Evolutionary conservation across 2,329 filamentous ascomycete species (phyloP).

Genomic region (Cylindrodendrum hubeiense): DNA sequence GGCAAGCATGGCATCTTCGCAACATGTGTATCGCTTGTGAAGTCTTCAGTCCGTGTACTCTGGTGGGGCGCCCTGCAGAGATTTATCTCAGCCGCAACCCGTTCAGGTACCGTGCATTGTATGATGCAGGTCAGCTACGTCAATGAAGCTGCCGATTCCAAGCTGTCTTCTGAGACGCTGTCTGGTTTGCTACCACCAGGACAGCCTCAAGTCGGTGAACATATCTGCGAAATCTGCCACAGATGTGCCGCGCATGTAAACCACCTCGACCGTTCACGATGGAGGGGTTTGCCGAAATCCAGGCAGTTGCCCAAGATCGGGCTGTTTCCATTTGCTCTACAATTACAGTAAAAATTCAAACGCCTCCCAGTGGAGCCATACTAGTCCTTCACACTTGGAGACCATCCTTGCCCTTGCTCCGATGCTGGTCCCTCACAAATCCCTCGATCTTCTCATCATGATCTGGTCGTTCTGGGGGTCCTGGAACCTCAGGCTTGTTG

Average conservation of each 20-base stretch:
- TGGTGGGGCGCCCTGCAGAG: too few relatives aligned
- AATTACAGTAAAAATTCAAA: not conserved
- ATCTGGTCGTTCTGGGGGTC: conserved; percentile 57
- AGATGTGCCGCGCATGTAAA: too few relatives aligned
- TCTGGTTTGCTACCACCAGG: not conserved
- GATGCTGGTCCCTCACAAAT: conserved; percentile 65
- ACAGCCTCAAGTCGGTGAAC: not conserved
- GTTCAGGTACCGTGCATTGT: too few relatives aligned
- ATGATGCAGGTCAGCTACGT: too few relatives aligned
- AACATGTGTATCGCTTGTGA: too few relatives aligned
- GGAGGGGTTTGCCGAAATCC: not conserved
- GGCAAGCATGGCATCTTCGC: too few relatives aligned
- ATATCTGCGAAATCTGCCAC: too few relatives aligned
- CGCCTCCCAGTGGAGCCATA: not conserved
- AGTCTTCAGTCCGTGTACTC: too few relatives aligned
- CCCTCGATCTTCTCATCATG: conserved; percentile 65
- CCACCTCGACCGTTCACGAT: not conserved
- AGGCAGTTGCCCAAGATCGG: not conserved
- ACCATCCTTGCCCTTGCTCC: conserved; percentile 55
- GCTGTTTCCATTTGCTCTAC: not conserved
- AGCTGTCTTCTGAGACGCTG: too few relatives aligned
- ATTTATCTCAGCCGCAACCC: too few relatives aligned
- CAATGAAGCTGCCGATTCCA: too few relatives aligned
- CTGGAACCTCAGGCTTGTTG: conserved; percentile 39
- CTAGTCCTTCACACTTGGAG: conserved; percentile 33